These are phyloP conservation scores for Pulveroboletus sp. DNA, from an alignment of 768 basidiomycete genomes.

Conservation along the genomic window DNA sequence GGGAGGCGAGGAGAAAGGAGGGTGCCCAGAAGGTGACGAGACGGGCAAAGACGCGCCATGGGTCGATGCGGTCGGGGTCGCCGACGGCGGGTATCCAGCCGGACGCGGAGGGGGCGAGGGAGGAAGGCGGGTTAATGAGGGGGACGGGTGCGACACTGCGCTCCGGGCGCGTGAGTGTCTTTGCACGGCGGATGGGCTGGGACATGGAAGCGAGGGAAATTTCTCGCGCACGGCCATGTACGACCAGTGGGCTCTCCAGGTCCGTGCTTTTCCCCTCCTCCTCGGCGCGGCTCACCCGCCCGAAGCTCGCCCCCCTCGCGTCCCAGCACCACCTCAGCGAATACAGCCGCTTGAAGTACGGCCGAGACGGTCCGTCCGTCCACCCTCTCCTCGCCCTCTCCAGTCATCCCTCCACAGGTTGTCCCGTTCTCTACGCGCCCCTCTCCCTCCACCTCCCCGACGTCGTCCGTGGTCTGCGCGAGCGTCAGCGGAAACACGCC, in stretches of 20 bases:
- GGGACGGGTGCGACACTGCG: constrained; percentile 90
- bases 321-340: constrained; percentile 74
- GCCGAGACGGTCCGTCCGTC: constrained; percentile 36
- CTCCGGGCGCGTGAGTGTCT: constrained; percentile 96
- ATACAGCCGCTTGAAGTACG: constrained; percentile 68
- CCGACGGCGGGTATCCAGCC: constrained; percentile 36
- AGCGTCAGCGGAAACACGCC: constrained; percentile 43
- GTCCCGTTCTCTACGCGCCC: constrained; percentile 55
- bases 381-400: neutral
- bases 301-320: constrained; percentile 52
- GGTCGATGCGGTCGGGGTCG: constrained; percentile 34
- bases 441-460: constrained; percentile 61
- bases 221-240: neutral
- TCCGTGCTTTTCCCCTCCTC: neutral
- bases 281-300: neutral
- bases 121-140: constrained; percentile 79
- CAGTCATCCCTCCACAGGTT: constrained; percentile 38
- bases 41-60: constrained; percentile 81
- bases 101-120: constrained; percentile 36
- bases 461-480: constrained; percentile 49
- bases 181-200: constrained; percentile 68
- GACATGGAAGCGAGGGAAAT: neutral
- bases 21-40: constrained; percentile 92
- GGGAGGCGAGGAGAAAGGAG: constrained; percentile 59
- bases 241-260: constrained; percentile 24